Evolutionary conservation across 345 rosid genomes (phyloP).

Genomic region (Linum lewisii): DNA sequence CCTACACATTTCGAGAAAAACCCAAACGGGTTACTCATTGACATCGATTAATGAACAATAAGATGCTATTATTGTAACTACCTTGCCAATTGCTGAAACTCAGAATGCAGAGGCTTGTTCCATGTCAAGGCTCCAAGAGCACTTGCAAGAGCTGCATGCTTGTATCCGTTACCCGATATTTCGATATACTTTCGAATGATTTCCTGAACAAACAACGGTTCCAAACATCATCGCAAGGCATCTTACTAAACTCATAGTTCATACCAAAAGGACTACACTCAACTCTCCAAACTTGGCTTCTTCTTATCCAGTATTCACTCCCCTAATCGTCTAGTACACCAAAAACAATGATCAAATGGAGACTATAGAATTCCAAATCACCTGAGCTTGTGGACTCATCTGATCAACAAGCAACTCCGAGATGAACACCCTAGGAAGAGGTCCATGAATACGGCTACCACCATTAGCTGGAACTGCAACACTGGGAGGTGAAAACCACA

Average conservation of each 20-base stretch:
- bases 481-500: slow-evolving; percentile 89
- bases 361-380: slow-evolving; percentile 11
- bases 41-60: background rate
- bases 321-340: too few species aligned
- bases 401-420: slow-evolving; percentile 88
- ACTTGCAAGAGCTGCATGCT: slow-evolving; percentile 73
- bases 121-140: slow-evolving; percentile 71
- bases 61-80: slow-evolving; percentile 10
- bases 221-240: slow-evolving; percentile 4
- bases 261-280: background rate
- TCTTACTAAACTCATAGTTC: too few species aligned
- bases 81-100: slow-evolving; percentile 78
- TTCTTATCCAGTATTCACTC: too few species aligned
- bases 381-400: slow-evolving; percentile 71
- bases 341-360: background rate
- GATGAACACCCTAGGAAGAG: slow-evolving; percentile 78
- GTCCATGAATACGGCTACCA: slow-evolving; percentile 58
- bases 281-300: background rate
- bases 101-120: slow-evolving; percentile 63
- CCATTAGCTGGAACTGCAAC: slow-evolving; percentile 18
- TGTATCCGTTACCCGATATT: slow-evolving; percentile 46
- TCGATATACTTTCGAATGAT: slow-evolving; percentile 54
- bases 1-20: slow-evolving; percentile 26
- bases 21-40: background rate
- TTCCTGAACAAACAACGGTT: slow-evolving; percentile 37